These are phyloP conservation scores for Claviceps arundinis DNA, from an alignment of 2,329 filamentous ascomycete genomes.

Conservation along the genomic window DNA sequence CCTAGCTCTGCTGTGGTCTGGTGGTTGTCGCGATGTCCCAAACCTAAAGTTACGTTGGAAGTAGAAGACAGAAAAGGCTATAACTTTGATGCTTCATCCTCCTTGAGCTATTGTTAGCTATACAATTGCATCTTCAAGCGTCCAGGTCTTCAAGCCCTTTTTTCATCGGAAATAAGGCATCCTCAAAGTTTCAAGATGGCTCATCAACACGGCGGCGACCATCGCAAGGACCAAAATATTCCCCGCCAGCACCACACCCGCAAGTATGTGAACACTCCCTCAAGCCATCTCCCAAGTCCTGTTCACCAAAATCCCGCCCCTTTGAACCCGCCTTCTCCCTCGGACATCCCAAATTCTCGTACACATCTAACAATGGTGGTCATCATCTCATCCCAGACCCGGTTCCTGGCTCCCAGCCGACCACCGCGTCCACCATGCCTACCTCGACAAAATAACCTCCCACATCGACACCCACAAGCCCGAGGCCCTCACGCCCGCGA, in stretches of 20 bases:
- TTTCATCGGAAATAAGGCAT: too few relatives aligned
- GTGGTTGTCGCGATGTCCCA: too few relatives aligned
- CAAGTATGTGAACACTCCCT: conserved; percentile 23
- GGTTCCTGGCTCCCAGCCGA: conserved; percentile 53
- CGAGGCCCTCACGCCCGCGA: conserved; percentile 41
- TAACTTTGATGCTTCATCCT: too few relatives aligned
- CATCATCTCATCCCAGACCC: conserved; percentile 19
- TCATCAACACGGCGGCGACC: conserved; percentile 27
- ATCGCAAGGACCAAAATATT: conserved; percentile 29
- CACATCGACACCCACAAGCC: conserved; percentile 37
- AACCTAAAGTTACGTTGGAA: too few relatives aligned
- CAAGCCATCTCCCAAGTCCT: not conserved
- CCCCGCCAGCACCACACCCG: conserved; percentile 31
- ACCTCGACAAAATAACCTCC: conserved; percentile 43
- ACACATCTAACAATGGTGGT: not conserved
- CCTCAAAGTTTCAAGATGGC: conserved; percentile 26
- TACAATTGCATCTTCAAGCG: too few relatives aligned
- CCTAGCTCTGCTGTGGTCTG: too few relatives aligned
- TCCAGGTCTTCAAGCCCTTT: too few relatives aligned
- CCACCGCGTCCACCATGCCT: conserved; percentile 47
- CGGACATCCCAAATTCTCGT: not conserved
- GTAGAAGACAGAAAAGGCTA: too few relatives aligned
- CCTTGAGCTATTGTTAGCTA: too few relatives aligned
- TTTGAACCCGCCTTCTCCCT: not conserved
- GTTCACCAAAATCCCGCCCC: not conserved